Evolutionary conservation across 2,329 filamentous ascomycete species (phyloP).

Genomic region (Sporothrix schenckii): DNA sequence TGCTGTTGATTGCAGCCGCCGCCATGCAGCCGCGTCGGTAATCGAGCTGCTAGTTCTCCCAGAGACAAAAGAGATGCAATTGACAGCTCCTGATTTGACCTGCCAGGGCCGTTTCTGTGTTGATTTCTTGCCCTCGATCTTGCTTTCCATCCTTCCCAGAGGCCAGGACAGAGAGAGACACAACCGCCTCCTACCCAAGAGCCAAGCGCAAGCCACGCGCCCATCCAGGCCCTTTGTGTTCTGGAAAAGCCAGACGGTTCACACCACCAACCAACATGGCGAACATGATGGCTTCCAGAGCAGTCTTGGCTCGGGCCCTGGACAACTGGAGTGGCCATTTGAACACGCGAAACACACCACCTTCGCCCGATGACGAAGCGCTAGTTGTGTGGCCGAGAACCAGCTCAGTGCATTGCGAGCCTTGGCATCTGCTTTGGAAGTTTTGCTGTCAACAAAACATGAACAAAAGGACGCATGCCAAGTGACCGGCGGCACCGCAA

Average conservation of each 20-base stretch:
- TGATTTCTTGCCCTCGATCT: background rate
- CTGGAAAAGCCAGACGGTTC: constrained; percentile 4
- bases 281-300: background rate
- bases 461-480: too few species aligned
- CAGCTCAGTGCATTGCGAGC: background rate
- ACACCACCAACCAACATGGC: background rate
- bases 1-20: constrained; percentile 2
- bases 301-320: constrained; percentile 6
- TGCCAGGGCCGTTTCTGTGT: constrained; percentile 5
- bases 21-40: constrained; percentile 13
- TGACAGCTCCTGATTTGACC: background rate
- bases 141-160: background rate
- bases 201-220: constrained; percentile 20
- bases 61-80: background rate
- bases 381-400: background rate
- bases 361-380: background rate
- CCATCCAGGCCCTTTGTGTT: constrained; percentile 3
- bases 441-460: too few species aligned
- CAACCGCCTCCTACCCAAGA: constrained; percentile 10
- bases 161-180: background rate
- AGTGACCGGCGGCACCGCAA: too few species aligned
- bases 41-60: background rate
- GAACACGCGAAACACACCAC: background rate
- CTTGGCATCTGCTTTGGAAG: constrained; percentile 3
- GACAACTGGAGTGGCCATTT: background rate